Percentiles rank a stretch among this genome's conserved stretches.
Conservation (phyloP, 106 monocot species). For the Acorus calamus region DNA sequence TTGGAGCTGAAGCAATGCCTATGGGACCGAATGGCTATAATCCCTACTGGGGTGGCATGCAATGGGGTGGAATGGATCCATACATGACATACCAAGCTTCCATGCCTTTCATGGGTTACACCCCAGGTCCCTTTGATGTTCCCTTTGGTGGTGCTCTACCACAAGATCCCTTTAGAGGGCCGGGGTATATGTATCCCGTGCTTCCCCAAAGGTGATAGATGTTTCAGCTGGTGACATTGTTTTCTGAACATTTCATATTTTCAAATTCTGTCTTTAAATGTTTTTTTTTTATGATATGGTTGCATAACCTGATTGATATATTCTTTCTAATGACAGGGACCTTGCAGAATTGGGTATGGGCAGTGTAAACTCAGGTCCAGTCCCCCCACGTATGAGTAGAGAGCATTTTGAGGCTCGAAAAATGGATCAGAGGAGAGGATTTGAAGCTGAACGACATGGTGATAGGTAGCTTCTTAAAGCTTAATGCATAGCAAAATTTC, state of each 20-base stretch:
- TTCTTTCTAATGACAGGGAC: conserved; percentile 37
- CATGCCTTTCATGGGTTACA: conserved; percentile 77
- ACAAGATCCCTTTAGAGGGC: conserved; percentile 77
- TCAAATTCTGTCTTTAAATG: neutral
- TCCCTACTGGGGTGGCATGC: conserved; percentile 61
- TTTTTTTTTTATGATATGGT: neutral
- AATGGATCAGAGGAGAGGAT: conserved; percentile 43
- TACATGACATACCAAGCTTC: conserved; percentile 45
- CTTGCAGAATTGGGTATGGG: conserved; percentile 47
- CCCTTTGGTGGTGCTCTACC: conserved; percentile 61
- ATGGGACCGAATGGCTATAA: conserved; percentile 46
- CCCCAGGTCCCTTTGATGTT: conserved; percentile 61
- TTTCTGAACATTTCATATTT: neutral
- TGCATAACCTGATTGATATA: neutral
- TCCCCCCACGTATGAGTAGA: conserved; percentile 43
- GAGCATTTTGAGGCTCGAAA: conserved; percentile 66
- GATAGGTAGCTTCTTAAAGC: conserved; percentile 37
- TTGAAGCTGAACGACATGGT: conserved; percentile 44
- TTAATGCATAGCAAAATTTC: neutral
- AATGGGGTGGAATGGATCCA: conserved; percentile 49
- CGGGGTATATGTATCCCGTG: conserved; percentile 62
- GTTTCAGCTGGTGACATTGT: neutral
- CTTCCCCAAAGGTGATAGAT: conserved; percentile 45
- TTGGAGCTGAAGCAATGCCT: conserved; percentile 66
- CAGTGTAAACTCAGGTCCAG: conserved; percentile 43